Conservation (phyloP, 2,329 filamentous ascomycete genomes). For the Didymella keratinophila region DNA sequence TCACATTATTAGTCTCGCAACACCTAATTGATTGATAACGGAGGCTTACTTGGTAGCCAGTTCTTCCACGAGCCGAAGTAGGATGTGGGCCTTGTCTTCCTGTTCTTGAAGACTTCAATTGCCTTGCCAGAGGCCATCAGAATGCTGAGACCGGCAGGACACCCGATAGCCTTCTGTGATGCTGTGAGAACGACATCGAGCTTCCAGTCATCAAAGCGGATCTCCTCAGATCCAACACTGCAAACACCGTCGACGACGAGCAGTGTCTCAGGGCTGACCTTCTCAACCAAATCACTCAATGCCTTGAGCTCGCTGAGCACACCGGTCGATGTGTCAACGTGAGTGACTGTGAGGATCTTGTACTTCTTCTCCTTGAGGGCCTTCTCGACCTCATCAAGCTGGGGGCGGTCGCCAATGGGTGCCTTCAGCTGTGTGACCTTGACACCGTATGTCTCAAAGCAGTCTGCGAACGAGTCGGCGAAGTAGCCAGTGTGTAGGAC, state of each 20-base stretch:
- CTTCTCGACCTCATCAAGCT: conserved; percentile 85
- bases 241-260: conserved; percentile 95
- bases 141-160: conserved; percentile 91
- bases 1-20: conserved; percentile 26
- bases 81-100: conserved; percentile 81
- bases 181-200: conserved; percentile 93
- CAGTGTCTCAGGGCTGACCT: conserved; percentile 88
- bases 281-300: conserved; percentile 81
- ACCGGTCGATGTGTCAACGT: conserved; percentile 96
- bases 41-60: conserved; percentile 80
- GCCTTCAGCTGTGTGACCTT: conserved; percentile 90
- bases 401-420: conserved; percentile 84
- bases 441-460: conserved; percentile 88
- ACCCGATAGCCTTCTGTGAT: conserved; percentile 95
- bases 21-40: neutral
- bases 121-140: conserved; percentile 91
- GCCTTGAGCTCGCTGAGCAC: conserved; percentile 90
- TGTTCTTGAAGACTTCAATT: conserved; percentile 78
- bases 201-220: conserved; percentile 93
- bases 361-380: conserved; percentile 90
- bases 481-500: conserved; percentile 98
- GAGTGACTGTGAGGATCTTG: conserved; percentile 93
- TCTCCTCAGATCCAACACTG: conserved; percentile 95
- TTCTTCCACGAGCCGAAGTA: conserved; percentile 99
- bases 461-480: conserved; percentile 91